Evolutionary conservation across 2,329 filamentous ascomycete genomes (phyloP), one percentile per base, ranked within the genome.

Genomic region (Diplodia scrobiculata): DNA sequence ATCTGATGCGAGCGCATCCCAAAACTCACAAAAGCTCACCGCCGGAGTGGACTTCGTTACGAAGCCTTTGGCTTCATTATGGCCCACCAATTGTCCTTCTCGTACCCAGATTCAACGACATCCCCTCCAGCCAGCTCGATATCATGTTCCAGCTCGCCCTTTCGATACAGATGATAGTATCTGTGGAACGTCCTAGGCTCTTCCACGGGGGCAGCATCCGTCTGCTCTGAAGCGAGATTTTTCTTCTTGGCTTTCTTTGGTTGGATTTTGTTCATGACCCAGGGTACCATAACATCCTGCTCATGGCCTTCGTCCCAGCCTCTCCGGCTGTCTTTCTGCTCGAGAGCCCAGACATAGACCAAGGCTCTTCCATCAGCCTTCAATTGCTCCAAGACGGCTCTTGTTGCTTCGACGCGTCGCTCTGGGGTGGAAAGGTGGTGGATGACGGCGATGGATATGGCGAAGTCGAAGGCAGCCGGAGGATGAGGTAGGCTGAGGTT

Each of bases 1-100:
- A 41, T 41, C 36, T 41, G 3, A 41, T 41, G 13, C 17, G 36
- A 5, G 14, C 17, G 36, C 36, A 17, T 41, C n/a, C 50, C 50
- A 52, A 21, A 32, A 9, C 25, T 13, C n/a, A 36, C 34, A 17
- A n/a, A 45, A 45, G 41, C 7, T 10, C 34, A 36, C 10, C 3
- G 34, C 10, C 34, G 34, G 34, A 45, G 41, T 11, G 10, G n/a
- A 45, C 10, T 36, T 36, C 34, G 17, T 17, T 21, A 14, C 50
- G n/a, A 50, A 21, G 25, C 17, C 58, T 58, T 50, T 2, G 38
- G 63, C 29, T 50, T 65, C 64, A 82, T 84, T 75, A 97, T 88
- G 64, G 88, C 92, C 94, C 94, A 99, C 95, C 95, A 98, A 79
- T 99, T 99, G 75, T 98, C 95, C 80, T 89, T 93, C 76, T 99